Percentiles rank a stretch among this genome's conserved stretches.
Evolutionary conservation across 83 land plant species (phyloP).

Genomic region (Isoetes engelmannii): DNA sequence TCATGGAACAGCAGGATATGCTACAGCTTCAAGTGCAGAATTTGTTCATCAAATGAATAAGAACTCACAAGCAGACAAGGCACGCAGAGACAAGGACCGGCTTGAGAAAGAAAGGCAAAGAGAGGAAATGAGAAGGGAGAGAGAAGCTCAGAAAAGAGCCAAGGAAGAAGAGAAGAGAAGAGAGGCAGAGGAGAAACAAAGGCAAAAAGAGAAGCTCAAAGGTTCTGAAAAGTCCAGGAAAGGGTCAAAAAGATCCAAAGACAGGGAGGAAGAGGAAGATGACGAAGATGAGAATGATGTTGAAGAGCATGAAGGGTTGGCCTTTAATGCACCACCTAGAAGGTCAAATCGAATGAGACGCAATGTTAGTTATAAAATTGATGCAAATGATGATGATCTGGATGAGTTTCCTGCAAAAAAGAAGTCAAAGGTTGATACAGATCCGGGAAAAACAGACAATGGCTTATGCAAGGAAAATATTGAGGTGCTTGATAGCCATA

Average conservation of each 20-base stretch:
- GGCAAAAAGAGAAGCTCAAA: slow-evolving; percentile 12
- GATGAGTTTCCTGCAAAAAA: not conserved
- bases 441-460: not conserved
- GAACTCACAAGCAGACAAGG: slow-evolving; percentile 1
- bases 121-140: slow-evolving; percentile 10
- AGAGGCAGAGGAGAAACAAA: slow-evolving; percentile 5
- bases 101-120: slow-evolving; percentile 12
- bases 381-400: slow-evolving; percentile 13
- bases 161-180: slow-evolving; percentile 17
- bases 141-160: too few relatives aligned
- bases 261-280: too few relatives aligned
- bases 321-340: slow-evolving; percentile 13
- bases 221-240: too few relatives aligned
- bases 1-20: not conserved
- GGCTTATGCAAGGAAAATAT: too few relatives aligned
- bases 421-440: not conserved
- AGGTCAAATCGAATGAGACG: slow-evolving; percentile 12
- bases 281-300: too few relatives aligned
- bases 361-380: slow-evolving; percentile 9
- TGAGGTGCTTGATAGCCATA: too few relatives aligned
- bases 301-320: too few relatives aligned
- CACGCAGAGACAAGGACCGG: not conserved
- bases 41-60: not conserved
- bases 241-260: too few relatives aligned
- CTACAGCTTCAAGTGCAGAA: not conserved